Percentiles rank a stretch among this genome's conserved stretches.
Evolutionary conservation across 495 filamentous ascomycete genomes (phyloP).

Genomic region (Pseudomonodictys pantanalensis): DNA sequence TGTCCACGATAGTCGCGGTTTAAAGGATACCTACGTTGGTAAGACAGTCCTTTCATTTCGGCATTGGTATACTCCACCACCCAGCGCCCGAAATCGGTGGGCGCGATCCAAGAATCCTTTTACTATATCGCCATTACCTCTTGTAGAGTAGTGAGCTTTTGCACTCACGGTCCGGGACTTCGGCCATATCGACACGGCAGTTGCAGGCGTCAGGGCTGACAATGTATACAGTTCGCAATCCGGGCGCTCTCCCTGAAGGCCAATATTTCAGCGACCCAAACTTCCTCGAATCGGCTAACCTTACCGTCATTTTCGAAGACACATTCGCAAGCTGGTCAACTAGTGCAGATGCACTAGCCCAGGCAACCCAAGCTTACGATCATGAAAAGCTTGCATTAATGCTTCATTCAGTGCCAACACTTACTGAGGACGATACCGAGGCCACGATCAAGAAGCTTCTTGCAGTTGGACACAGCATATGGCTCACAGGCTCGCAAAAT

Average conservation of each 20-base stretch:
- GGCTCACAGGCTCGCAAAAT: constrained; percentile 17
- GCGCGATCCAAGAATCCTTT: constrained; percentile 1
- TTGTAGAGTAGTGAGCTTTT: constrained; percentile 7
- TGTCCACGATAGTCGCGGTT: constrained; percentile 33
- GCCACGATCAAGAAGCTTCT: constrained; percentile 8
- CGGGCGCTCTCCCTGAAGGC: constrained; percentile 27
- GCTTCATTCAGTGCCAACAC: constrained; percentile 24
- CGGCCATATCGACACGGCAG: constrained; percentile 21
- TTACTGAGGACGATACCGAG: constrained; percentile 1
- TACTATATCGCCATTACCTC: constrained; percentile 6
- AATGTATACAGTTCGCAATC: constrained; percentile 26
- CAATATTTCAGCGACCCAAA: constrained; percentile 23
- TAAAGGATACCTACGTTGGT: constrained; percentile 30
- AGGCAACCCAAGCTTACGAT: constrained; percentile 15
- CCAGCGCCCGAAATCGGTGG: constrained; percentile 24
- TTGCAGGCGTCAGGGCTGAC: constrained; percentile 27
- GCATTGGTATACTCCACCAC: constrained; percentile 13
- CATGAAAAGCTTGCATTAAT: constrained; percentile 7
- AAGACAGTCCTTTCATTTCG: constrained; percentile 24
- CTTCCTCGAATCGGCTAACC: constrained; percentile 9
- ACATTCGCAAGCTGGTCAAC: constrained; percentile 18
- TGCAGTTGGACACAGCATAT: constrained; percentile 16
- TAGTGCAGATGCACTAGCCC: neutral
- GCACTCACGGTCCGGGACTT: neutral
- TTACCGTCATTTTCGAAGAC: constrained; percentile 31